Base-by-base conservation (phyloP, 305 asterid genomes). In the Rubia tinctorum region DNA sequence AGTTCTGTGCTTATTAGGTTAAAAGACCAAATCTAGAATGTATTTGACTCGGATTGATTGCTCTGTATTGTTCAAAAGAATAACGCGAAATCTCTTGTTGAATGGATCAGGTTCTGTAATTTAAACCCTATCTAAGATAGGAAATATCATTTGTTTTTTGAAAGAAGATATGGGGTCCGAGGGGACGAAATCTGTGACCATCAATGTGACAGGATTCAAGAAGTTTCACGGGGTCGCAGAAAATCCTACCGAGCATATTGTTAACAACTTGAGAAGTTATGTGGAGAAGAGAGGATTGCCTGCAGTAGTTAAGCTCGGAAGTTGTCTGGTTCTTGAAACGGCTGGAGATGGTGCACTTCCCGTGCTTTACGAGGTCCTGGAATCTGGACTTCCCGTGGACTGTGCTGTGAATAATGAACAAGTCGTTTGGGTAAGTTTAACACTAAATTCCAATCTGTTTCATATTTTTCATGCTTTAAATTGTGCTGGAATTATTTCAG, bases 141-240 rank as follows among this genome's bases (percentile, higher is more conserved):
- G 80, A 58, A 79, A 69, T 68, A 69, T 71, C 45, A 51, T 72
- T 65, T 37, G 42, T 74, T 68, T 72, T 37, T 45, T 58, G 61
- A 34, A 73, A 40, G 17, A 74, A 71, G 78, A 81, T 68, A 88
- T 88, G 90, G 93, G 93, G 74, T 86, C 88, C 0, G 89, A 84
- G 81, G 88, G 85, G 68, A 60, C 79, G 71, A 82, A 83, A 71
- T 66, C 81, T n/a, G 78, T 86, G 60, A 78, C 75, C 47, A 83
- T 88, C 59, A 85, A 86, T 66, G 91, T 88, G 76, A 86, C 91
- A 0, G 93, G 91, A 59, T 88, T 84, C 83, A 86, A 84, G 86
- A 88, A 82, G 74, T 88, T 88, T 77, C 82, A 81, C 5, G 89
- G 86, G 66, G 87, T 88, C 66, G 51, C 77, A 44, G 82, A 80